Evolutionary conservation across 371 early-diverging fungal species (phyloP).

Genomic region (Sporodiniella umbellata): DNA sequence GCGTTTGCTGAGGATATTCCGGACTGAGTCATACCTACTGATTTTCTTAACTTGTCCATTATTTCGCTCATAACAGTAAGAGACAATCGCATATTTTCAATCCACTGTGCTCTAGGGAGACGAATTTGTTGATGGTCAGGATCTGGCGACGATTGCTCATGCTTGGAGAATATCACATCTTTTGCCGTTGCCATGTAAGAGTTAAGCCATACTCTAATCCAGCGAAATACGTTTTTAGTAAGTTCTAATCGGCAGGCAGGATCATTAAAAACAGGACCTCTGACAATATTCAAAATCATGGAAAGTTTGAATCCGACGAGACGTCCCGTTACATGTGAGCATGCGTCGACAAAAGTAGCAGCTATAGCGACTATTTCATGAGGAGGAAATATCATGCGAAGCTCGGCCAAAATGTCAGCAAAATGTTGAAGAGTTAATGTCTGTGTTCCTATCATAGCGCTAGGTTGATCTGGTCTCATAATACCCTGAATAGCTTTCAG

Average conservation of each 20-base stretch:
- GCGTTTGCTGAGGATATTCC: constrained; percentile 11
- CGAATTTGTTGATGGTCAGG: constrained; percentile 31
- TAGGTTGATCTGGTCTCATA: constrained; percentile 56
- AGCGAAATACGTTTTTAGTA: constrained; percentile 49
- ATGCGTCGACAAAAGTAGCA: constrained; percentile 50
- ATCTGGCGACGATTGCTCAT: constrained; percentile 26
- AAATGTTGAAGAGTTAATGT: constrained; percentile 67
- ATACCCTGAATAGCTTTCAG: constrained; percentile 40
- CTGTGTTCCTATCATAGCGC: constrained; percentile 62
- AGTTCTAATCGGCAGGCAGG: constrained; percentile 45
- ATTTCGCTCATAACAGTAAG: constrained; percentile 54
- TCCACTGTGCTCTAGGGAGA: constrained; percentile 43
- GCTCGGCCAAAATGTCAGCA: constrained; percentile 55
- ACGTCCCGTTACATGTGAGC: constrained; percentile 48
- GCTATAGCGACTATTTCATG: constrained; percentile 50
- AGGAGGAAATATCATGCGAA: constrained; percentile 46
- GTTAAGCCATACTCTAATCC: constrained; percentile 59
- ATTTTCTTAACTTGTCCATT: constrained; percentile 49
- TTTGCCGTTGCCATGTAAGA: constrained; percentile 47
- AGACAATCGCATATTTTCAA: constrained; percentile 53
- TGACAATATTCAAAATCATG: constrained; percentile 56
- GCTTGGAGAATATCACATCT: constrained; percentile 40
- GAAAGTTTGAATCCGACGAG: constrained; percentile 55
- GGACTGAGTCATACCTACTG: constrained; percentile 33
- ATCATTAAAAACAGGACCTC: constrained; percentile 61